Base-by-base conservation (phyloP, 2,329 filamentous ascomycete genomes). In the Lasiodiplodia gonubiensis region DNA sequence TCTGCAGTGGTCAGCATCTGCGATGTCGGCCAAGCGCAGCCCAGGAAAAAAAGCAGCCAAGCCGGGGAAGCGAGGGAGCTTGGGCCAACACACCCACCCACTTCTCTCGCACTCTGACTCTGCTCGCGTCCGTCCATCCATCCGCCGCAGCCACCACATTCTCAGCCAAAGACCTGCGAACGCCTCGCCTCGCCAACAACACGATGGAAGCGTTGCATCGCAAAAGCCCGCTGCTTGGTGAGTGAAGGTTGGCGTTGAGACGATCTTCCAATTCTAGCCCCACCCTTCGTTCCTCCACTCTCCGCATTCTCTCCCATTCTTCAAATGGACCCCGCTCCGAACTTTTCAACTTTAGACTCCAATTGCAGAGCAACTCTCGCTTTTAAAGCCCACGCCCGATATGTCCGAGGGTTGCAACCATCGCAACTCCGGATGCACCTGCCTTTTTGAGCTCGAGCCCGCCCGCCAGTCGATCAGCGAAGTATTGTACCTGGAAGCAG, bases 1-100 rank as follows among this genome's bases (percentile, higher is more conserved):
- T 48, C 25, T 25, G 21, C 4, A n/a, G 59, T 63, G 59, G 59
- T 39, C 59, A 52, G 59, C 55, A 39, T 21, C n/a, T 39, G 53
- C 53, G 33, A 61, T 33, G 59, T 51, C 59, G 59, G 59, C 14
- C 39, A 14, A 23, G n/a, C 27, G 37, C 39, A 27, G 25, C 12
- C 48, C 48, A 25, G 51, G 42, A 8, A 30, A 25, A 21, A 27
- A 30, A 27, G 25, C 5, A 16, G 42, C 55, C 12, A 18, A 21
- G 23, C 27, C 46, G 39, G 59, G 59, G 11, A 23, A 21, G 3
- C 10, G 21, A 25, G 25, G 59, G 46, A 63, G 59, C 59, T 63
- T 63, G 46, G 59, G 59, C 59, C 59, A 46, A 18, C n/a, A 8
- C 18, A 1, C 42, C 37, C 39, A 42, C 5, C 14, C 39, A 18